phyloP scores from a whole-genome alignment of 208 protist genomes.

The Trypanosoma melophagium region DNA sequence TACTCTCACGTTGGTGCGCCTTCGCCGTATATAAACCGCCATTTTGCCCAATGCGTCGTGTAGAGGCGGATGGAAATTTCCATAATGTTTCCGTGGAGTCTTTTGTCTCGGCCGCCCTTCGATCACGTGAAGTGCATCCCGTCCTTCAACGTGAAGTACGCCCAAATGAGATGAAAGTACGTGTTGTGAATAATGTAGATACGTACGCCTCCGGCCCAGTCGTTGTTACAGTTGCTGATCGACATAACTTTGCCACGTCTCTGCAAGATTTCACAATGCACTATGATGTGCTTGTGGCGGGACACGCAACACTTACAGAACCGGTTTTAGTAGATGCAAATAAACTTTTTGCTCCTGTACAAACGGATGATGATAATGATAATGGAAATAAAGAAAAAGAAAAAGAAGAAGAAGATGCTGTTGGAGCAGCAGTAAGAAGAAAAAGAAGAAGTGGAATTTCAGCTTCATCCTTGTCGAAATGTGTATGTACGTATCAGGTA shows the following conservation, averaged over 20 bases:
- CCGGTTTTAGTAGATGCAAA: constrained; percentile 12
- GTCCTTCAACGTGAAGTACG: constrained; percentile 28
- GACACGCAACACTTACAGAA: constrained; percentile 51
- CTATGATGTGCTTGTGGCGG: constrained; percentile 79
- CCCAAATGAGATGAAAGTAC: constrained; percentile 47
- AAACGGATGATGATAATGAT: not conserved
- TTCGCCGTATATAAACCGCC: constrained; percentile 89
- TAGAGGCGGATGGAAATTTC: constrained; percentile 65
- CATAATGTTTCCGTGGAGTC: constrained; percentile 82
- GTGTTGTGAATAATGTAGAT: constrained; percentile 78
- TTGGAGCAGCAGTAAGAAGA: no score
- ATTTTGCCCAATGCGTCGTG: constrained; percentile 85
- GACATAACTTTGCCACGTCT: constrained; percentile 40
- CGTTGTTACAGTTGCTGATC: constrained; percentile 58
- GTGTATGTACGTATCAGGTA: constrained; percentile 55
- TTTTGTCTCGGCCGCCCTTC: constrained; percentile 67
- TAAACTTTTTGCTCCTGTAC: not conserved
- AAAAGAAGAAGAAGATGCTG: not conserved
- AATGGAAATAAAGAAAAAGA: not conserved
- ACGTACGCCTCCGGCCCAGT: constrained; percentile 73
- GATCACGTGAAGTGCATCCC: constrained; percentile 50
- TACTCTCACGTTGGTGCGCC: constrained; percentile 44
- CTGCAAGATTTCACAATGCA: constrained; percentile 52
- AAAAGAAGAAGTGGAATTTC: not conserved
- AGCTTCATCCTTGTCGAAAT: not conserved